Evolutionary conservation across 2,329 filamentous ascomycete species (phyloP).

Genomic region (Fusarium tuaranense): DNA sequence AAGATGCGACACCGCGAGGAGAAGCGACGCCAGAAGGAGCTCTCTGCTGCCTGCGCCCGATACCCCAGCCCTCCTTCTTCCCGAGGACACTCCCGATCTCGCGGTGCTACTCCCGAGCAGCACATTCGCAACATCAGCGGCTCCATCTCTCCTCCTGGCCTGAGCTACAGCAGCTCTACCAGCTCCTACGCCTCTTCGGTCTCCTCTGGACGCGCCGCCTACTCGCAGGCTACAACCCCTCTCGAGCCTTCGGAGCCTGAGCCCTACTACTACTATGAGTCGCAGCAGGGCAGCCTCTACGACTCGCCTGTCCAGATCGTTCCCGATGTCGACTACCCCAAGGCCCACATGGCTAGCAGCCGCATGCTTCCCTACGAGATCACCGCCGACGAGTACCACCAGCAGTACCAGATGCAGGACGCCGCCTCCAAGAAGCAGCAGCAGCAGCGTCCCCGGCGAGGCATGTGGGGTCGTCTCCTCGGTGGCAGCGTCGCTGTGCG

Average conservation of each 20-base stretch:
- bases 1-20: constrained; percentile 63
- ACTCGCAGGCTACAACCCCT: constrained; percentile 65
- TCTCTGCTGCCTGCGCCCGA: constrained; percentile 50
- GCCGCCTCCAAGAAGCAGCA: constrained; percentile 62
- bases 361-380: constrained; percentile 67
- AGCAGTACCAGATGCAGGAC: constrained; percentile 57
- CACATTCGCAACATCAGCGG: constrained; percentile 54
- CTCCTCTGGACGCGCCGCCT: constrained; percentile 61
- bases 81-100: constrained; percentile 56
- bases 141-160: constrained; percentile 56
- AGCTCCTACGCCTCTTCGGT: constrained; percentile 63
- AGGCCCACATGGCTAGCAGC: constrained; percentile 46
- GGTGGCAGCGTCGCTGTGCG: constrained; percentile 58
- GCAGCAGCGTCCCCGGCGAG: constrained; percentile 57
- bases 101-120: constrained; percentile 56
- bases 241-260: constrained; percentile 57
- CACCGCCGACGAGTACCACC: constrained; percentile 62
- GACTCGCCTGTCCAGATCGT: constrained; percentile 63
- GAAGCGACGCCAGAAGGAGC: constrained; percentile 55
- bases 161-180: constrained; percentile 62
- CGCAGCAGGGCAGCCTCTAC: constrained; percentile 57
- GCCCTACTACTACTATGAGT: constrained; percentile 56
- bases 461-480: constrained; percentile 67
- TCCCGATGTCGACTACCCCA: constrained; percentile 54
- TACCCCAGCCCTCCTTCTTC: constrained; percentile 62